phyloP scores from a whole-genome alignment of 2,329 filamentous ascomycete species.

The Cryphonectria carpinicola region DNA sequence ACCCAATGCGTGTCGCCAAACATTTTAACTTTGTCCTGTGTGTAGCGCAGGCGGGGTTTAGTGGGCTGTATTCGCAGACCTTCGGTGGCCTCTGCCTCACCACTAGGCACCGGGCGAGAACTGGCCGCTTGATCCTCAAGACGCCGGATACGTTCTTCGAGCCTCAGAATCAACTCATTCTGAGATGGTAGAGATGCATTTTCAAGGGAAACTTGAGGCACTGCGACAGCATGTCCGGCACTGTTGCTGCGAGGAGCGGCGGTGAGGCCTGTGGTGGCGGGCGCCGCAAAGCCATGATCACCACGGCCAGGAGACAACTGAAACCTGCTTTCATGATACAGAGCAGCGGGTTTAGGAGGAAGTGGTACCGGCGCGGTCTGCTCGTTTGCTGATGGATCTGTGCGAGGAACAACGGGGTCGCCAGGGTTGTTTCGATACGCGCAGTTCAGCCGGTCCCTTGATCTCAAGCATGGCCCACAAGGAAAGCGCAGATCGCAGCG shows the following conservation, averaged over 20 bases:
- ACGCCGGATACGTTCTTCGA: conserved; percentile 5
- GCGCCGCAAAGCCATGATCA: neutral
- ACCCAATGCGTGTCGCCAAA: conserved; percentile 17
- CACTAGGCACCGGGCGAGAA: neutral
- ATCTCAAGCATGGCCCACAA: conserved; percentile 15
- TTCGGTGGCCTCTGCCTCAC: neutral
- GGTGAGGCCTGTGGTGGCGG: neutral
- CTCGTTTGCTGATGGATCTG: no score
- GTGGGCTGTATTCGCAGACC: neutral
- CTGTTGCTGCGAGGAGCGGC: neutral
- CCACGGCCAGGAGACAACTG: neutral
- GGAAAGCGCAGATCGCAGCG: conserved; percentile 16
- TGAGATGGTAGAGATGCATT: no score
- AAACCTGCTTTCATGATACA: neutral
- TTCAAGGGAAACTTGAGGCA: neutral
- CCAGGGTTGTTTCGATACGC: neutral
- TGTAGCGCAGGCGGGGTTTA: conserved; percentile 13
- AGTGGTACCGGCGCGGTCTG: neutral
- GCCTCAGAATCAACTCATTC: neutral
- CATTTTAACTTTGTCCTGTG: conserved; percentile 12
- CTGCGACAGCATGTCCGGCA: neutral
- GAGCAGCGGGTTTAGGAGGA: neutral
- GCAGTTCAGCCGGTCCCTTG: conserved; percentile 9
- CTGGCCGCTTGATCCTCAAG: conserved; percentile 4
- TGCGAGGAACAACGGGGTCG: neutral